Base-by-base conservation (phyloP, 2,329 filamentous ascomycete genomes). In the Microdochium nivale region DNA sequence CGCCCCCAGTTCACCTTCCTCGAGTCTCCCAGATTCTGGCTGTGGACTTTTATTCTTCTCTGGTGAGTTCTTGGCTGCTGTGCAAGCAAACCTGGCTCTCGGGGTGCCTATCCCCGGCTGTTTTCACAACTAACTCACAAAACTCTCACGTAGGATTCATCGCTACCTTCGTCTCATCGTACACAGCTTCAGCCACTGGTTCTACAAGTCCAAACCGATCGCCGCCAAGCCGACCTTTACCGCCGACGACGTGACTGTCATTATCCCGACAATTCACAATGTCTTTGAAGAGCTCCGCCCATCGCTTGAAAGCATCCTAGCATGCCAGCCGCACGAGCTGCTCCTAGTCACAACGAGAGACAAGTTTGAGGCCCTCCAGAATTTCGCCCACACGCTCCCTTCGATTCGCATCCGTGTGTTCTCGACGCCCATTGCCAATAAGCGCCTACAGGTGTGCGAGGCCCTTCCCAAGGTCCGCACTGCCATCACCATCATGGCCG, bases 261-360 rank as follows among this genome's bases (percentile, higher is more conserved):
- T 97, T 60, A 88, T 96, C 55, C 92, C 92, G 8, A 95, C 91
- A 11, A 90, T 97, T 57, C 89, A 95, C 64, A 89, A 90, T 54
- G 84, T 83, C 55, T 90, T 92, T 54, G 84, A 90, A 60, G 89
- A 95, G 64, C 77, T 97, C 55, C 84, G 85, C 50, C 83, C 87
- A 54, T 95, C 90, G 19, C 79, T 97, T 37, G 77, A 85, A 64
- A 90, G 87, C 62, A 90, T 89, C 57, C 73, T 91, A 49, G 80
- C 79, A 23, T 87, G 86, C 61, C 72, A 81, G 52, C 86, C 87
- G 1, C 77, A 74, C 52, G 83, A 89, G 68, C 70, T 97, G 54
- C 86, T 96, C 49, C 76, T 97, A 51, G 88, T 96, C 54, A 96
- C 92, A 9, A 92, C 94, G 32, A 83, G 87, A 57, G 83, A 87